Percentiles rank a stretch among this genome's conserved stretches.
Conservation (phyloP, 108 stramenopile species). For the Mayamaea pseudoterrestris region DNA sequence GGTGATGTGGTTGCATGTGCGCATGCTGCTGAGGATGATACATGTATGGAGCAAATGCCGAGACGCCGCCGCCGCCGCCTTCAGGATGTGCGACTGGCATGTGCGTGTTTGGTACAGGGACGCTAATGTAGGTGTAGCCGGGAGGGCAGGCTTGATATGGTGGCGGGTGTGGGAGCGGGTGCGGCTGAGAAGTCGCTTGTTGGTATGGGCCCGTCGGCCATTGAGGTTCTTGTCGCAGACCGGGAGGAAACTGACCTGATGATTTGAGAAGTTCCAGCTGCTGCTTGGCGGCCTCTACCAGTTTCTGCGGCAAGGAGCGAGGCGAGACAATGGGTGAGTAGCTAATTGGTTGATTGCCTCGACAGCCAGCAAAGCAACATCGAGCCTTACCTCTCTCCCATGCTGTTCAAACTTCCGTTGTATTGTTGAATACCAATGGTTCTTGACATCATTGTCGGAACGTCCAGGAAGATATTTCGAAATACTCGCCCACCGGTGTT, state of each 20-base stretch:
- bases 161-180: slow-evolving; percentile 10
- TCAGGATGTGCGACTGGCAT: slow-evolving; percentile 10
- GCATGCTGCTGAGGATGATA: slow-evolving; percentile 24
- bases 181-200: no score
- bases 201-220: slow-evolving; percentile 3
- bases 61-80: slow-evolving; percentile 3
- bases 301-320: slow-evolving; percentile 27
- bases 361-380: not conserved
- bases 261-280: no score
- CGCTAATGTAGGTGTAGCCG: slow-evolving; percentile 6
- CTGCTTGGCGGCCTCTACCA: slow-evolving; percentile 62
- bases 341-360: not conserved
- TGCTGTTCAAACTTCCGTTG: slow-evolving; percentile 71
- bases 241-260: not conserved
- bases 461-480: slow-evolving; percentile 88
- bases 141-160: slow-evolving; percentile 20
- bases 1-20: slow-evolving; percentile 46
- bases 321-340: not conserved
- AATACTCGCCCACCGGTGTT: slow-evolving; percentile 83
- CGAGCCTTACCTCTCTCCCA: slow-evolving; percentile 54
- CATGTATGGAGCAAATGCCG: slow-evolving; percentile 19
- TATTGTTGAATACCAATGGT: slow-evolving; percentile 88
- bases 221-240: not conserved
- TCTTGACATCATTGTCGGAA: slow-evolving; percentile 95
- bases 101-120: slow-evolving; percentile 22